phyloP scores from a whole-genome alignment of 2,329 filamentous ascomycete genomes.

The Penicillium griseofulvum region DNA sequence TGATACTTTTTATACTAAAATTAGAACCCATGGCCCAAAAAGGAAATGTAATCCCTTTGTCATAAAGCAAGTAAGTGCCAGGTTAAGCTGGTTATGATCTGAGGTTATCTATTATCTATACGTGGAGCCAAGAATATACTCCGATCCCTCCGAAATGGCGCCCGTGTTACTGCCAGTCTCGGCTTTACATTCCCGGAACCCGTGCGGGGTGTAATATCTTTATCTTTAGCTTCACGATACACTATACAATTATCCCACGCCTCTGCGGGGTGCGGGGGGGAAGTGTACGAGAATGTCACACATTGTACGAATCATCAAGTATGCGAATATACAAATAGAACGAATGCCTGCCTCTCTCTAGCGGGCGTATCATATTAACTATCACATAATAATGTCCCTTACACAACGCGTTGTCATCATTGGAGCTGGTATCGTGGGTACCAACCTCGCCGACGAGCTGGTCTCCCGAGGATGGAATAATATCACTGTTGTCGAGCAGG shows the following conservation, averaged over 20 bases:
- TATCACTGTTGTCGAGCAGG: conserved; percentile 65
- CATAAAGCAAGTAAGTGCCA: background rate
- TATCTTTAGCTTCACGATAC: background rate
- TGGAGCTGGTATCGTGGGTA: conserved; percentile 63
- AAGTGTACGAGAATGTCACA: conserved; percentile 1
- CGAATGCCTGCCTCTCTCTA: background rate
- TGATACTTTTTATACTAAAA: background rate
- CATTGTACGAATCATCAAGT: background rate
- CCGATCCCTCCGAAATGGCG: background rate
- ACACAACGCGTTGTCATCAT: conserved; percentile 56
- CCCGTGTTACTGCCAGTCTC: background rate
- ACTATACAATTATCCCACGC: background rate
- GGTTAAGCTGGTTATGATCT: background rate
- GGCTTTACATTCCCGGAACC: conserved; percentile 11
- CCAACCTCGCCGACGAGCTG: conserved; percentile 64
- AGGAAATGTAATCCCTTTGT: conserved; percentile 3
- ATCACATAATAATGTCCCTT: conserved; percentile 29
- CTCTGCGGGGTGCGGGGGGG: background rate
- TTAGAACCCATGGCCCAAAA: background rate
- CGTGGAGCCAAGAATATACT: background rate
- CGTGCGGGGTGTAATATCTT: conserved; percentile 8
- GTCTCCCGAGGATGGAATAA: conserved; percentile 60
- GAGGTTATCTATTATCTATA: background rate
- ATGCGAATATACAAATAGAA: conserved; percentile 4
- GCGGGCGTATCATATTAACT: background rate